Base-by-base conservation (phyloP, 2,329 filamentous ascomycete species). In the Aspergillus sp. region DNA sequence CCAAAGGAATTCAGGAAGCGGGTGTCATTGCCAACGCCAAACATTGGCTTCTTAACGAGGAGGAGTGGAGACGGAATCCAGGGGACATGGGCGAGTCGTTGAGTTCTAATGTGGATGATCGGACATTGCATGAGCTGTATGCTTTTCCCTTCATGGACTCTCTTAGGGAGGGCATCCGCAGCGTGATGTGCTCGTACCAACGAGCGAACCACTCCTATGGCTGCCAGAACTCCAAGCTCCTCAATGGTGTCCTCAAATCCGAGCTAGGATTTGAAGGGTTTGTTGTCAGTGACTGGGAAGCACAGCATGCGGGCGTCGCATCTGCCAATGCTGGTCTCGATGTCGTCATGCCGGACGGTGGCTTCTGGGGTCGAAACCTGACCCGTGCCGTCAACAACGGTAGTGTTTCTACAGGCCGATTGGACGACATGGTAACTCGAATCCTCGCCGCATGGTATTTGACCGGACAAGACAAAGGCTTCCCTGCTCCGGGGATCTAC, bases 251-350 rank as follows among this genome's bases (percentile, higher is more conserved):
- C 6, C 22, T 64, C 49, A 64, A 63, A 50, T 58, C 55, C 2
- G 60, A 64, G 32, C 56, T 64, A 3, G 62, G 62, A 4, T 64
- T 64, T 7, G 55, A 54, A 9, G 62, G 62, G 5, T 57, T 63
- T 20, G 61, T 64, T 4, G 60, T 61, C 54, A 61, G 55, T 1
- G 62, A 64, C 18, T 61, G 22, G 22, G 54, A 52, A n/a, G 61
- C 49, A 5, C 61, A 63, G 39, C 89, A 94, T 69, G 79, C 85
- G 3, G 68, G 67, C 0, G 64, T 67, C n/a, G 65, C 63, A 1
- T 50, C 49, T 9, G 66, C 66, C 0, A 65, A 65, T 56, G 69
- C 69, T 6, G 69, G 69, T 0, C 46, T 71, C n/a, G 69, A 71
- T 18, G 62, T 71, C 54, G 61, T 63, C 1, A 68, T 70, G 66